phyloP scores from a whole-genome alignment of 495 filamentous ascomycete genomes.

The Umbilicaria muhlenbergii region DNA sequence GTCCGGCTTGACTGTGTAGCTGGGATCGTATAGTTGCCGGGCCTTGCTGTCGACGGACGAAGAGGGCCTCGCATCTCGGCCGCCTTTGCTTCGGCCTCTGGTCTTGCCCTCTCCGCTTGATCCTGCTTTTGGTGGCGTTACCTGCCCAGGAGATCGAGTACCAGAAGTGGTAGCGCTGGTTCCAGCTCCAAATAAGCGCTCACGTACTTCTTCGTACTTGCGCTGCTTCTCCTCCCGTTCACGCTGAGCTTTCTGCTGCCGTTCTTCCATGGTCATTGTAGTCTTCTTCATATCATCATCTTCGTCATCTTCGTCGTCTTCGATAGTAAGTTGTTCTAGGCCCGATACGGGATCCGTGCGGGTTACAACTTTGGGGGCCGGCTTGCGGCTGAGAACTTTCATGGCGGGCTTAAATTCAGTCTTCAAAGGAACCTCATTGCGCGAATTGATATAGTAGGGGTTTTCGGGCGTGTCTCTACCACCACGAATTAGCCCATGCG shows the following conservation, averaged over 20 bases:
- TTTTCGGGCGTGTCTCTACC: constrained; percentile 37
- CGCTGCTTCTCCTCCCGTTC: constrained; percentile 79
- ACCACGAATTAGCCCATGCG: not conserved
- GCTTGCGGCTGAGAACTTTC: constrained; percentile 72
- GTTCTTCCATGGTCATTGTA: constrained; percentile 54
- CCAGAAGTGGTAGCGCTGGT: constrained; percentile 28
- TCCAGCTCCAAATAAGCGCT: constrained; percentile 62
- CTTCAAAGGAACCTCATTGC: constrained; percentile 50
- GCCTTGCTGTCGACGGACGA: constrained; percentile 28
- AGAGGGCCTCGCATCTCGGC: constrained; percentile 29
- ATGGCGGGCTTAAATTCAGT: constrained; percentile 72
- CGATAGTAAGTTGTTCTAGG: constrained; percentile 33
- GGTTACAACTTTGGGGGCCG: constrained; percentile 33
- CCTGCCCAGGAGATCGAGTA: constrained; percentile 41
- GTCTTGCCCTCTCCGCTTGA: constrained; percentile 19
- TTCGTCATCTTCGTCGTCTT: constrained; percentile 53
- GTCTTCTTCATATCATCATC: constrained; percentile 34
- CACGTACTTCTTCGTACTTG: constrained; percentile 71
- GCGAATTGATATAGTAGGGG: constrained; percentile 58
- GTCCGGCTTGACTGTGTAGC: constrained; percentile 44
- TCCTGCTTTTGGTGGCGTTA: constrained; percentile 43
- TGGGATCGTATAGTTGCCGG: constrained; percentile 59
- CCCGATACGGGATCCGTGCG: constrained; percentile 36
- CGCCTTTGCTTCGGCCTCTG: constrained; percentile 11
- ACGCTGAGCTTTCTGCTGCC: constrained; percentile 51